Conservation (phyloP, 495 filamentous ascomycete species). For the Penicillium coffeae region DNA sequence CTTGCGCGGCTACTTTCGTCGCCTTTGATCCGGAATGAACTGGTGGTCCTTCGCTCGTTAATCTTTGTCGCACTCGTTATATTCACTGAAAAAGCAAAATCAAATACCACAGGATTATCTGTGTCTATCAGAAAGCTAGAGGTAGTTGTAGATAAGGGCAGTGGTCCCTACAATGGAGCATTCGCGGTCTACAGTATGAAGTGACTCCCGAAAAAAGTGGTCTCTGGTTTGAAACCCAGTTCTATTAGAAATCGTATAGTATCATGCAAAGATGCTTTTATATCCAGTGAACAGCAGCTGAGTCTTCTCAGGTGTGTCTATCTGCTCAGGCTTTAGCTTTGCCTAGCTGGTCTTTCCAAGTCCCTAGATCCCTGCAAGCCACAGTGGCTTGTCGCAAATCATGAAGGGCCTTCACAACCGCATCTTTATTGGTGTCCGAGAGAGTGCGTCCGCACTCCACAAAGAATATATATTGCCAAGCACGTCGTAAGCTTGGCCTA, state of each 20-base stretch:
- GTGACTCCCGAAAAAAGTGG: too few relatives aligned
- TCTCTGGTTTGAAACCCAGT: too few relatives aligned
- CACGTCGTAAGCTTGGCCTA: conserved; percentile 66
- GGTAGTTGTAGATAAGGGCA: too few relatives aligned
- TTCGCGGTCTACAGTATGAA: too few relatives aligned
- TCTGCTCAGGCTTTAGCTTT: not conserved
- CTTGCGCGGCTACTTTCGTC: conserved; percentile 16
- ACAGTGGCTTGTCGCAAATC: conserved; percentile 31
- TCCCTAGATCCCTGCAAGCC: conserved; percentile 38
- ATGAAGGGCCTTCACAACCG: conserved; percentile 23
- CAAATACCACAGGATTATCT: too few relatives aligned
- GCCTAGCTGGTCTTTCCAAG: conserved; percentile 39
- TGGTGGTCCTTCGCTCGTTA: conserved; percentile 16
- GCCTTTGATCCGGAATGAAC: conserved; percentile 7
- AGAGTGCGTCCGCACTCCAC: conserved; percentile 72
- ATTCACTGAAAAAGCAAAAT: too few relatives aligned
- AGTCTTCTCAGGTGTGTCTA: too few relatives aligned
- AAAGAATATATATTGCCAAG: conserved; percentile 94
- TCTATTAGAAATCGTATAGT: too few relatives aligned
- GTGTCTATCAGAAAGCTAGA: too few relatives aligned
- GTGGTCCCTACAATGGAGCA: too few relatives aligned
- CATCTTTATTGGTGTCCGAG: conserved; percentile 23
- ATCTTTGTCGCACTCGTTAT: conserved; percentile 14
- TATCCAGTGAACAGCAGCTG: too few relatives aligned
- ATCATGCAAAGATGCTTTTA: not conserved